Percentiles rank a stretch among this genome's conserved stretches.
phyloP scores from a whole-genome alignment of 2,329 filamentous ascomycete genomes.

The Aspergillus fumigatiaffinis region DNA sequence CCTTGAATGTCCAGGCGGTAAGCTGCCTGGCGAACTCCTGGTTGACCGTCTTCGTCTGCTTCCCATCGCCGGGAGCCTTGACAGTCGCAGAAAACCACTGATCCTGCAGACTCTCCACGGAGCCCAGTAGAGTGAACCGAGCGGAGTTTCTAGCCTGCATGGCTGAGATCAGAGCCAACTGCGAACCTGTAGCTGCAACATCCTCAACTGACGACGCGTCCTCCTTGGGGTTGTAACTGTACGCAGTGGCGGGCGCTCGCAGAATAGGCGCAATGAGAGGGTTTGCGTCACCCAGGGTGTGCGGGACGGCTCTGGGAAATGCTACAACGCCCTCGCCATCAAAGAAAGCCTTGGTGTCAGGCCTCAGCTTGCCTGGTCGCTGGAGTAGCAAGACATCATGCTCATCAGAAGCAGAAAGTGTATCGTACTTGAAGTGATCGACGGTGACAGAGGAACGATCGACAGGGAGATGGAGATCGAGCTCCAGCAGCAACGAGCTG shows the following conservation, averaged over 20 bases:
- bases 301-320: slow-evolving; percentile 77
- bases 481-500: slow-evolving; percentile 74
- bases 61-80: slow-evolving; percentile 50
- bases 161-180: slow-evolving; percentile 78
- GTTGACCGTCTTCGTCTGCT: slow-evolving; percentile 67
- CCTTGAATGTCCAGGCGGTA: slow-evolving; percentile 94
- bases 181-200: slow-evolving; percentile 75
- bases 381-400: slow-evolving; percentile 86
- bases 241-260: slow-evolving; percentile 77
- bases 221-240: slow-evolving; percentile 92
- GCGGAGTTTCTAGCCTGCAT: slow-evolving; percentile 93
- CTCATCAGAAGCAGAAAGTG: slow-evolving; percentile 67
- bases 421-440: slow-evolving; percentile 95
- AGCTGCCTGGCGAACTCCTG: slow-evolving; percentile 79
- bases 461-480: slow-evolving; percentile 81
- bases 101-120: slow-evolving; percentile 81
- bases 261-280: slow-evolving; percentile 77
- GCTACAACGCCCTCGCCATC: slow-evolving; percentile 65
- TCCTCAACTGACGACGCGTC: slow-evolving; percentile 71
- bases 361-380: slow-evolving; percentile 60
- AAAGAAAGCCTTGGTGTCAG: slow-evolving; percentile 76
- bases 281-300: slow-evolving; percentile 71
- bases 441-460: slow-evolving; percentile 83
- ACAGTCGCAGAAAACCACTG: slow-evolving; percentile 84
- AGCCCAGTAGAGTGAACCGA: slow-evolving; percentile 78